Percentiles rank a stretch among this genome's conserved stretches.
These are phyloP conservation scores for Thielaviopsis musarum DNA, from an alignment of 2,329 filamentous ascomycete species.

Conservation along the genomic window DNA sequence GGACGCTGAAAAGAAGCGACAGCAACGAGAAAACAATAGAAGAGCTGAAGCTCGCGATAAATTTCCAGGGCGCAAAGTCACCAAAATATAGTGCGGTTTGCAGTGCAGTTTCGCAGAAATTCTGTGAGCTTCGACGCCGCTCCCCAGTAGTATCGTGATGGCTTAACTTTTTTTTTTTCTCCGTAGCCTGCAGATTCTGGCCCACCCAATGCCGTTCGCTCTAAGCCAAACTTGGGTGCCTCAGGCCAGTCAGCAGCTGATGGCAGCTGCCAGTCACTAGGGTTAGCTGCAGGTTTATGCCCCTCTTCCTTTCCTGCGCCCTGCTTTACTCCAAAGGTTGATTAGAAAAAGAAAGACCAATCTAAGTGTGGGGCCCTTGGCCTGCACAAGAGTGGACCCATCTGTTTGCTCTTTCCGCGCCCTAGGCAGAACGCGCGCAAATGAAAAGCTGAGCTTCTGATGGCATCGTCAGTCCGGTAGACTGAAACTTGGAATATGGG, in stretches of 20 bases:
- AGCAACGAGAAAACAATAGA: not conserved
- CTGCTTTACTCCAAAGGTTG: no score
- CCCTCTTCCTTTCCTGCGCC: not conserved
- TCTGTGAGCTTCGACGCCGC: slow-evolving; percentile 9
- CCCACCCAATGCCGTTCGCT: not conserved
- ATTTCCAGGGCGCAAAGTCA: not conserved
- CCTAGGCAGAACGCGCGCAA: no score
- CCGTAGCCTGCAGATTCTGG: not conserved
- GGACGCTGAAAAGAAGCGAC: not conserved
- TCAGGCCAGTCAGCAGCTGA: not conserved
- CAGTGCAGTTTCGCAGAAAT: slow-evolving; percentile 5
- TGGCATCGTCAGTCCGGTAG: no score
- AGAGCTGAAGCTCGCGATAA: slow-evolving; percentile 1
- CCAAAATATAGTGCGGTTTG: not conserved
- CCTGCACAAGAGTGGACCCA: no score
- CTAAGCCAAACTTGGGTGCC: not conserved
- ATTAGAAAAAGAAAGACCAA: no score
- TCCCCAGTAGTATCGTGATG: slow-evolving; percentile 7
- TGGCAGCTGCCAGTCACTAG: not conserved
- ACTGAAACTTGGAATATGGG: no score
- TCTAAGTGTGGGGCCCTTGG: no score
- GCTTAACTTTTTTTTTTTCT: slow-evolving; percentile 8
- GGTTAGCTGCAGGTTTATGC: not conserved
- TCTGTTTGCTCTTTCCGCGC: no score
- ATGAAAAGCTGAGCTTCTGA: no score